Conservation (phyloP, 148 eudicot species). For the Fagopyrum homotropicum region DNA sequence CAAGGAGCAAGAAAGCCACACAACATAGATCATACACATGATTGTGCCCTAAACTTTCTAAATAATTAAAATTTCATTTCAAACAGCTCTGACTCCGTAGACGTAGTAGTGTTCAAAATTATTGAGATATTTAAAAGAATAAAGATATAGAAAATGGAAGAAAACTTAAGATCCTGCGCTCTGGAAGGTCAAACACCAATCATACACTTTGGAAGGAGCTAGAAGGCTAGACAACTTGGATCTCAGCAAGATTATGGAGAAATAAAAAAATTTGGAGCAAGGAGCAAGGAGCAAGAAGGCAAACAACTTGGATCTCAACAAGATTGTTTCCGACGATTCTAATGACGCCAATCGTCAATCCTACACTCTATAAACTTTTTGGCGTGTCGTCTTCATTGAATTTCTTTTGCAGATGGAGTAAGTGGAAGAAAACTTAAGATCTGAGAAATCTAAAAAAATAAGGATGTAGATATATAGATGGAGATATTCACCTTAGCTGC, state of each 20-base stretch:
- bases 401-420: not conserved
- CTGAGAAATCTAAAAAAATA: not conserved
- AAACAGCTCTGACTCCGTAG: not conserved
- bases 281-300: no score
- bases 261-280: no score
- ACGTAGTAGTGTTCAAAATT: not conserved
- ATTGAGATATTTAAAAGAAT: not conserved
- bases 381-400: not conserved
- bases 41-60: not conserved
- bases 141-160: no score
- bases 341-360: slow-evolving; percentile 17
- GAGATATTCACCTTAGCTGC: slow-evolving; percentile 2
- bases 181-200: no score
- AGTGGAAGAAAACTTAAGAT: not conserved
- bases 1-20: not conserved
- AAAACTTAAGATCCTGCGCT: no score
- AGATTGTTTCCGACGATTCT: slow-evolving; percentile 26
- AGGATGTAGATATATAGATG: not conserved
- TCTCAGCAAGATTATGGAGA: no score
- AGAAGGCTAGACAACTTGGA: no score
- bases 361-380: not conserved
- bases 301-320: not conserved
- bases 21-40: not conserved
- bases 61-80: no score
- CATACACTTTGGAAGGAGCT: no score